Percentiles rank a stretch among this genome's conserved stretches.
phyloP scores from a whole-genome alignment of 2,329 filamentous ascomycete genomes.

The Fusarium stilboides region DNA sequence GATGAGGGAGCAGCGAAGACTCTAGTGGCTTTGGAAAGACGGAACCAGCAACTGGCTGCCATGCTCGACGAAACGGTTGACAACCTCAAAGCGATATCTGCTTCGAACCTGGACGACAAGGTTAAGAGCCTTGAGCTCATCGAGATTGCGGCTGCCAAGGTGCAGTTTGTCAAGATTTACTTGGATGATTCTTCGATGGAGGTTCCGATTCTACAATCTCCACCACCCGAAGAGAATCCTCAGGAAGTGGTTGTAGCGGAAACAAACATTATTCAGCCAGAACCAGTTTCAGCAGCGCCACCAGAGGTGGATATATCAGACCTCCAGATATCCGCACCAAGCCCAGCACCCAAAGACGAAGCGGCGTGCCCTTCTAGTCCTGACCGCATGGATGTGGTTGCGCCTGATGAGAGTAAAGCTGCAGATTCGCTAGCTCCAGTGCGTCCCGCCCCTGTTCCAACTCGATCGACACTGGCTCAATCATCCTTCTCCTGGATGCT shows the following conservation, averaged over 20 bases:
- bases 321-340: slow-evolving; percentile 40
- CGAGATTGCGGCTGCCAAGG: slow-evolving; percentile 72
- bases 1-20: slow-evolving; percentile 56
- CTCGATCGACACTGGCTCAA: slow-evolving; percentile 77
- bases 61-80: slow-evolving; percentile 78
- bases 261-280: slow-evolving; percentile 27
- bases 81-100: slow-evolving; percentile 73
- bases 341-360: slow-evolving; percentile 11
- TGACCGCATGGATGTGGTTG: slow-evolving; percentile 40
- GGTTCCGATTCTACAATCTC: slow-evolving; percentile 56
- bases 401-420: slow-evolving; percentile 34
- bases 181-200: slow-evolving; percentile 71
- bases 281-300: slow-evolving; percentile 21
- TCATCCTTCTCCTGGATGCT: slow-evolving; percentile 88
- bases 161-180: slow-evolving; percentile 76
- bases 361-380: slow-evolving; percentile 16
- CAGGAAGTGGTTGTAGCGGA: slow-evolving; percentile 33
- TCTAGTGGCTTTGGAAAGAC: slow-evolving; percentile 70
- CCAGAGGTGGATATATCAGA: slow-evolving; percentile 36
- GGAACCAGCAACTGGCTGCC: slow-evolving; percentile 76
- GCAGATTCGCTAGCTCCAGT: slow-evolving; percentile 15
- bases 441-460: slow-evolving; percentile 62
- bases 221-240: slow-evolving; percentile 29
- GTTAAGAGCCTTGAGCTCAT: slow-evolving; percentile 67
- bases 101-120: slow-evolving; percentile 64